Evolutionary conservation across 192 early-diverging fungal genomes (phyloP).

Genomic region (Glomus cerebriforme): DNA sequence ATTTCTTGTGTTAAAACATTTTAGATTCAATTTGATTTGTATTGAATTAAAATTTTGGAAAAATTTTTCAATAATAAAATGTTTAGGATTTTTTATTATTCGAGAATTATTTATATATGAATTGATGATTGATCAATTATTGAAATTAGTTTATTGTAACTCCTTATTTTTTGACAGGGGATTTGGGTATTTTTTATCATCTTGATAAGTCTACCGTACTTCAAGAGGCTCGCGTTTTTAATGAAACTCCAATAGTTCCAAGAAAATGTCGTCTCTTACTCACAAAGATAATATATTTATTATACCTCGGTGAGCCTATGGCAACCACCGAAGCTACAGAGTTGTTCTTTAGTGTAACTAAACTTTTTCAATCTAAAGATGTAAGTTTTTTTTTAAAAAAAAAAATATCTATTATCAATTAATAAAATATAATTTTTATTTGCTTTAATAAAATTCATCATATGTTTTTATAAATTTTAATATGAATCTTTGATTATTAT

Average conservation of each 20-base stretch:
- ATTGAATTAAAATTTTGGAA: background rate
- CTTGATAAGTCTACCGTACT: constrained; percentile 92
- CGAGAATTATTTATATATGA: too few relatives aligned
- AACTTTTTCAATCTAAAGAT: constrained; percentile 96
- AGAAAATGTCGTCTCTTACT: constrained; percentile 90
- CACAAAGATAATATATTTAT: constrained; percentile 92
- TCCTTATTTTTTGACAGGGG: constrained; percentile 49
- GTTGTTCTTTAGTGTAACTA: constrained; percentile 96
- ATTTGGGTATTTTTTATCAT: constrained; percentile 79
- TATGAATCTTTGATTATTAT: background rate
- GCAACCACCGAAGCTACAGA: constrained; percentile 96
- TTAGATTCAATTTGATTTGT: too few relatives aligned
- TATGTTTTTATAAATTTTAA: background rate
- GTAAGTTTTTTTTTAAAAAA: constrained; percentile 49
- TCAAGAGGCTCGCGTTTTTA: constrained; percentile 96
- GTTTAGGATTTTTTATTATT: too few relatives aligned
- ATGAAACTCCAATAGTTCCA: constrained; percentile 93
- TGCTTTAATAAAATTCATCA: background rate
- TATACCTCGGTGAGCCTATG: constrained; percentile 88
- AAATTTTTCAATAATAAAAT: too few relatives aligned
- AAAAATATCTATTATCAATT: background rate
- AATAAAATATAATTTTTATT: background rate
- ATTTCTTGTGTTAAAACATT: too few relatives aligned
- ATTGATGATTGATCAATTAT: background rate
- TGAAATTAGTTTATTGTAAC: background rate